Percentiles rank a stretch among this genome's conserved stretches.
Conservation (phyloP, 495 filamentous ascomycete genomes). For the Massariosphaeria phaeospora region DNA sequence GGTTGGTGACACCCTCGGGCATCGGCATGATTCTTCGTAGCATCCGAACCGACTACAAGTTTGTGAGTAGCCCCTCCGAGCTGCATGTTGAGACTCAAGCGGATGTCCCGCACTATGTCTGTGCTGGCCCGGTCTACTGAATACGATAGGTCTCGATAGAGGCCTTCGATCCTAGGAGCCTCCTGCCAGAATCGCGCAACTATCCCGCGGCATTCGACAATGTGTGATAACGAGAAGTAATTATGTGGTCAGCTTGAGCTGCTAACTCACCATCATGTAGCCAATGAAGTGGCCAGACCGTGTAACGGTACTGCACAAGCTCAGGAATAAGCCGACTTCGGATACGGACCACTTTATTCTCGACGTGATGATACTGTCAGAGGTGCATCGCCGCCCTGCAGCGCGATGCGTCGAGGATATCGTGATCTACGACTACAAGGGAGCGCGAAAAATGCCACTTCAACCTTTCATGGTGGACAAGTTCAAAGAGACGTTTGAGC, state of each 20-base stretch:
- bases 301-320: slow-evolving; percentile 83
- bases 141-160: no score
- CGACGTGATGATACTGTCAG: slow-evolving; percentile 67
- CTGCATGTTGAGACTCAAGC: no score
- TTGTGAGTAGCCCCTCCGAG: no score
- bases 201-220: no score
- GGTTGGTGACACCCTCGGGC: slow-evolving; percentile 60
- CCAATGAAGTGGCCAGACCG: slow-evolving; percentile 85
- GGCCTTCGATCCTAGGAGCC: no score
- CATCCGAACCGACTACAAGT: slow-evolving; percentile 85
- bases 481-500: slow-evolving; percentile 58
- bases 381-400: slow-evolving; percentile 70
- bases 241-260: no score
- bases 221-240: no score
- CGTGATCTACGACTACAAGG: slow-evolving; percentile 77
- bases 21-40: slow-evolving; percentile 74
- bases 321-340: slow-evolving; percentile 51
- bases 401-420: slow-evolving; percentile 77
- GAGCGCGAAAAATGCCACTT: slow-evolving; percentile 53
- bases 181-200: no score
- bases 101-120: no score
- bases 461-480: slow-evolving; percentile 61
- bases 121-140: no score
- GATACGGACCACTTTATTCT: slow-evolving; percentile 53
- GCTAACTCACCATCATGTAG: slow-evolving; percentile 45